A percentile compares a stretch with the other conserved stretches of the same genome.
Evolutionary conservation across 139 green algal species (phyloP).

Genomic region (Auxenochlorella protothecoides): DNA sequence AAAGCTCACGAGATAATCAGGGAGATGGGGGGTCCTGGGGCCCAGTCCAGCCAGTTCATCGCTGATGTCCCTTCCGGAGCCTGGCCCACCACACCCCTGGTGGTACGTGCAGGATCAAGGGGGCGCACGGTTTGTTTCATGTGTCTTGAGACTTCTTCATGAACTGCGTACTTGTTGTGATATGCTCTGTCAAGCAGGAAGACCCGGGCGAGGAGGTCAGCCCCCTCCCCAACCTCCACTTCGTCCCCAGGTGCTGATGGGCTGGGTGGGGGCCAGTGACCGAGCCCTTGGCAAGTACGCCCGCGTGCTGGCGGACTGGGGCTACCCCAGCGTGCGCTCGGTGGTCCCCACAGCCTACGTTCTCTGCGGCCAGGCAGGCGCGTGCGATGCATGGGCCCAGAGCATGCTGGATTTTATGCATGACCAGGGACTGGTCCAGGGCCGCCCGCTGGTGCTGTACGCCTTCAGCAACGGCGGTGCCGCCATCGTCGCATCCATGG

Average conservation of each 20-base stretch:
- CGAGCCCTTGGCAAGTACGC: slow-evolving; percentile 6
- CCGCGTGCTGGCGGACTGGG: background rate
- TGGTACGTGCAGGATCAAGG: too few species aligned
- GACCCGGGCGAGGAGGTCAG: too few species aligned
- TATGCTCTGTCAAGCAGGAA: too few species aligned
- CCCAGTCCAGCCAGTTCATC: too few species aligned
- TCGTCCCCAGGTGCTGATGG: slow-evolving; percentile 7
- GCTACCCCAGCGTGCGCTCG: slow-evolving; percentile 4
- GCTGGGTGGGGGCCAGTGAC: slow-evolving; percentile 5
- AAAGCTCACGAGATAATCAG: too few species aligned
- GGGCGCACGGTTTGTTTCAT: too few species aligned
- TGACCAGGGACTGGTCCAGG: background rate
- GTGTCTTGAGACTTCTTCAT: too few species aligned
- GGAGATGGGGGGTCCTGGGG: too few species aligned
- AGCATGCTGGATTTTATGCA: slow-evolving; percentile 4
- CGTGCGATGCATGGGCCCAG: slow-evolving; percentile 3
- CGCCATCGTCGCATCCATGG: background rate
- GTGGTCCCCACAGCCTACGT: slow-evolving; percentile 3
- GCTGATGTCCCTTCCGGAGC: too few species aligned
- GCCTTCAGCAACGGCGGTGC: slow-evolving; percentile 22
- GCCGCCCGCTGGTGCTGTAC: slow-evolving; percentile 7
- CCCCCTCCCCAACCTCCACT: background rate
- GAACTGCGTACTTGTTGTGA: too few species aligned
- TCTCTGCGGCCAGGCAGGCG: slow-evolving; percentile 3
- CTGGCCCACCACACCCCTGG: too few species aligned